Conservation (phyloP, 768 basidiomycete genomes). For the Rhodotorula babjevae region DNA sequence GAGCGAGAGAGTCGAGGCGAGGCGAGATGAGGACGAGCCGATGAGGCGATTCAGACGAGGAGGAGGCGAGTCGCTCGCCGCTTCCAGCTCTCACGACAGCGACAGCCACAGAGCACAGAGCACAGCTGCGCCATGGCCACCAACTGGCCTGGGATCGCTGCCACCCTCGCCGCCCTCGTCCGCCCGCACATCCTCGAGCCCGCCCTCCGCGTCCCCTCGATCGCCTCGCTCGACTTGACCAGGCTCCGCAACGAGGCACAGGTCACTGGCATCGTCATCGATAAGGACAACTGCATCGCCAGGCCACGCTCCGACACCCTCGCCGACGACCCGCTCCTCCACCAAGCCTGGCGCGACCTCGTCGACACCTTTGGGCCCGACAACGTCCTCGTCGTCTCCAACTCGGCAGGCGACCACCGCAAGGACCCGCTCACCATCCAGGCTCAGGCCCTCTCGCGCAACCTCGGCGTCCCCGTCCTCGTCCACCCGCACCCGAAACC, state of each 20-base stretch:
- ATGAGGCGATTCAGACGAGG: too few relatives aligned
- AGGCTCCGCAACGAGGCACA: constrained; percentile 64
- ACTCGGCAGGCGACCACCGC: constrained; percentile 72
- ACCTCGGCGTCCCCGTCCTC: constrained; percentile 76
- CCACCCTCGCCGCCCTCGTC: constrained; percentile 16
- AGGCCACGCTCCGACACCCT: constrained; percentile 75
- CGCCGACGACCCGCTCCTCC: constrained; percentile 63
- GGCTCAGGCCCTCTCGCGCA: constrained; percentile 78
- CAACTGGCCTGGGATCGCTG: constrained; percentile 22
- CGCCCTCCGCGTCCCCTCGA: constrained; percentile 42
- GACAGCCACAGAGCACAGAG: too few relatives aligned
- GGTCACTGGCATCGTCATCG: constrained; percentile 84
- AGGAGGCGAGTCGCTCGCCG: too few relatives aligned
- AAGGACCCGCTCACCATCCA: constrained; percentile 71
- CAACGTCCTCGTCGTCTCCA: constrained; percentile 85
- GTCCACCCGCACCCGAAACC: constrained; percentile 74
- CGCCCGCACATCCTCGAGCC: constrained; percentile 18
- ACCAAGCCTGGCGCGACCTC: constrained; percentile 70
- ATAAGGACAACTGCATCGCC: constrained; percentile 94
- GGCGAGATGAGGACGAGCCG: too few relatives aligned
- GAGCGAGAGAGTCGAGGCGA: too few relatives aligned
- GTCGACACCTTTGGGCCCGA: constrained; percentile 65
- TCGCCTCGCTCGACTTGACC: constrained; percentile 73
- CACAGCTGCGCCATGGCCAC: too few relatives aligned
- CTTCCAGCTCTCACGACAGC: too few relatives aligned